Percentiles rank a stretch among this genome's conserved stretches.
Evolutionary conservation across 352 stramenopile genomes (phyloP).

Genomic region (Phytophthora litchii): DNA sequence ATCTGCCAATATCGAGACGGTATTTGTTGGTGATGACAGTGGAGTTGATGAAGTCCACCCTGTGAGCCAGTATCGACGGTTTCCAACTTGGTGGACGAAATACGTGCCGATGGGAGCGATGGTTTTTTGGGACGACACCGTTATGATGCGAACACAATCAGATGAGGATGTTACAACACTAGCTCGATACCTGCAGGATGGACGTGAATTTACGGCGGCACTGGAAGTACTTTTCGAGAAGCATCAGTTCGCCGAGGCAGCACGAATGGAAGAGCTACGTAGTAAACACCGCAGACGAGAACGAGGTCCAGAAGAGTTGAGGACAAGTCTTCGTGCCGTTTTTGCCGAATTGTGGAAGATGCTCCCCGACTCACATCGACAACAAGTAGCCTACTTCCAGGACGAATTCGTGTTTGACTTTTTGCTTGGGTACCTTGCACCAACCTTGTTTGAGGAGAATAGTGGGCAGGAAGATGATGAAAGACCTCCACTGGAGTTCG

Average conservation of each 20-base stretch:
- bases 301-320: slow-evolving; percentile 48
- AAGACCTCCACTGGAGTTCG: slow-evolving; percentile 56
- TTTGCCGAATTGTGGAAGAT: slow-evolving; percentile 64
- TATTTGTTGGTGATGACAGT: slow-evolving; percentile 52
- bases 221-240: slow-evolving; percentile 80
- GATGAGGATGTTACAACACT: slow-evolving; percentile 57
- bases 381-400: slow-evolving; percentile 57
- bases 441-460: slow-evolving; percentile 33
- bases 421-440: slow-evolving; percentile 48
- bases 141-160: slow-evolving; percentile 56
- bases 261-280: slow-evolving; percentile 73
- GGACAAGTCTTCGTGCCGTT: slow-evolving; percentile 45
- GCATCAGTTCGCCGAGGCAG: slow-evolving; percentile 76
- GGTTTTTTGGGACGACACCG: slow-evolving; percentile 79
- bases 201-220: slow-evolving; percentile 48
- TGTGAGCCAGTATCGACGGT: slow-evolving; percentile 43
- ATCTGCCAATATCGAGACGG: slow-evolving; percentile 43
- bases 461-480: slow-evolving; percentile 14
- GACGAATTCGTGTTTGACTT: slow-evolving; percentile 76
- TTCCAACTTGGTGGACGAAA: slow-evolving; percentile 58
- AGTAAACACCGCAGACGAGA: slow-evolving; percentile 50
- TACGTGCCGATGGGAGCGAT: slow-evolving; percentile 66
- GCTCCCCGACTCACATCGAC: slow-evolving; percentile 52
- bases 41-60: slow-evolving; percentile 38
- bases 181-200: slow-evolving; percentile 47